Percentiles rank a stretch among this genome's conserved stretches.
phyloP scores from a whole-genome alignment of 805 yeast species.

The Starmerella geochares region DNA sequence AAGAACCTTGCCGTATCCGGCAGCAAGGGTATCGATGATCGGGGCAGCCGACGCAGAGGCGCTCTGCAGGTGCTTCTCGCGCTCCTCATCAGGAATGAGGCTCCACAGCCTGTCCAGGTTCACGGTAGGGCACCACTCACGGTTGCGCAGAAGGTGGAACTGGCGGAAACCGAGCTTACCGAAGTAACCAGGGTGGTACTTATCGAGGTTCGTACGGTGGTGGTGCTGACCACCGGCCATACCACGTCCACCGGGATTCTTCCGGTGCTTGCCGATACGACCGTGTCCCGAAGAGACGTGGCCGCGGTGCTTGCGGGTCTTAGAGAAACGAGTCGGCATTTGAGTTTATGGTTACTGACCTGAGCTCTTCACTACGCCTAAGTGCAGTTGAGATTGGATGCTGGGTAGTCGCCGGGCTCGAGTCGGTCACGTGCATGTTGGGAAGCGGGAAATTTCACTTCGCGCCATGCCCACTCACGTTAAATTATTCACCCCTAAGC shows the following conservation, averaged over 20 bases:
- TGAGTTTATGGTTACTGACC: constrained; percentile 7
- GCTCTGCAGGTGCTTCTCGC: constrained; percentile 82
- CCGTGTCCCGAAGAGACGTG: constrained; percentile 99
- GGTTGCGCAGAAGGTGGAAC: constrained; percentile 92
- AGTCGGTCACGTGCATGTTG: constrained; percentile 15
- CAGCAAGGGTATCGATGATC: constrained; percentile 97
- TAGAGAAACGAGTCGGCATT: constrained; percentile 98
- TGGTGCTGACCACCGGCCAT: constrained; percentile 99
- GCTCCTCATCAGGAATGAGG: constrained; percentile 83
- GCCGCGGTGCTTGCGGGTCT: constrained; percentile 99
- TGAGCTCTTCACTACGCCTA: constrained; percentile 1
- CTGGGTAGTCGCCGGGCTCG: not conserved
- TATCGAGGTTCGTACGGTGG: constrained; percentile 99
- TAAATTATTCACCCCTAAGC: not conserved
- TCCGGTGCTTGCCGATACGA: constrained; percentile 99
- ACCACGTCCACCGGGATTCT: constrained; percentile 99
- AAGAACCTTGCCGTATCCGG: constrained; percentile 99
- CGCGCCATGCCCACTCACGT: not conserved
- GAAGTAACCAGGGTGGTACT: constrained; percentile 99
- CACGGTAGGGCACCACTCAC: constrained; percentile 95
- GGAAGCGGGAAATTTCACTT: constrained; percentile 6
- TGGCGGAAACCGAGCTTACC: constrained; percentile 99
- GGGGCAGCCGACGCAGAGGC: constrained; percentile 88
- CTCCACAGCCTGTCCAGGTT: constrained; percentile 99
- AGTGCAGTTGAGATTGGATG: not conserved